phyloP scores from a whole-genome alignment of 2,329 filamentous ascomycete species.

The Waltergamsia citrina region DNA sequence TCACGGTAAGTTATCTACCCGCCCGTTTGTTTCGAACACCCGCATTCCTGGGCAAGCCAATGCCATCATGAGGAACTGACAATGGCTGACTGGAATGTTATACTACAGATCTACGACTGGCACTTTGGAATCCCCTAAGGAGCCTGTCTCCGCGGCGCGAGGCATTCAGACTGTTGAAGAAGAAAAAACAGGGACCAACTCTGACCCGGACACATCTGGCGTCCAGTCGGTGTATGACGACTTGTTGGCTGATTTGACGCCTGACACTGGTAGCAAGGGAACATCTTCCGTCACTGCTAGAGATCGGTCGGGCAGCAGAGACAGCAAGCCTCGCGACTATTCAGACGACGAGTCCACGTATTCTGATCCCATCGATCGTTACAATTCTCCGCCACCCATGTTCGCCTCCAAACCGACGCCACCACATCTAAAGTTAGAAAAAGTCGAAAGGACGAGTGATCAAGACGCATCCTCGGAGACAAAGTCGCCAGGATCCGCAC shows the following conservation, averaged over 20 bases:
- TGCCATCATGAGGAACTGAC: background rate
- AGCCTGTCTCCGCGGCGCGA: conserved; percentile 16
- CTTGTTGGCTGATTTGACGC: conserved; percentile 23
- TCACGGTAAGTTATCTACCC: conserved; percentile 1
- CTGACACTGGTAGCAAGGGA: conserved; percentile 3
- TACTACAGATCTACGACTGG: conserved; percentile 12
- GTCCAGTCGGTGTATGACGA: conserved; percentile 33
- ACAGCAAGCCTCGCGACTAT: conserved; percentile 15
- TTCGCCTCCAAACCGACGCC: conserved; percentile 39
- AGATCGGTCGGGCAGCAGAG: conserved; percentile 4
- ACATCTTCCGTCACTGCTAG: conserved; percentile 2
- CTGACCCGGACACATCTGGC: conserved; percentile 28
- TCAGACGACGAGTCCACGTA: conserved; percentile 23
- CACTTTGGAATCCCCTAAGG: conserved; percentile 13
- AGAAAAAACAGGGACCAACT: conserved; percentile 14
- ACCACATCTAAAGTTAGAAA: conserved; percentile 41
- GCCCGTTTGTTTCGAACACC: background rate
- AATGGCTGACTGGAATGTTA: conserved; percentile 16
- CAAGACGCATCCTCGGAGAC: conserved; percentile 10
- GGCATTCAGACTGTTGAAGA: conserved; percentile 30
- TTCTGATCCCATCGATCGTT: conserved; percentile 27
- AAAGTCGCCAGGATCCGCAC: conserved; percentile 18
- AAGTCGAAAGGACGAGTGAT: conserved; percentile 21
- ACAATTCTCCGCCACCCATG: conserved; percentile 33
- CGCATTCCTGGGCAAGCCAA: conserved; percentile 4